Evolutionary conservation across 257 asterid genomes (phyloP).

Genomic region (Catharanthus roseus): DNA sequence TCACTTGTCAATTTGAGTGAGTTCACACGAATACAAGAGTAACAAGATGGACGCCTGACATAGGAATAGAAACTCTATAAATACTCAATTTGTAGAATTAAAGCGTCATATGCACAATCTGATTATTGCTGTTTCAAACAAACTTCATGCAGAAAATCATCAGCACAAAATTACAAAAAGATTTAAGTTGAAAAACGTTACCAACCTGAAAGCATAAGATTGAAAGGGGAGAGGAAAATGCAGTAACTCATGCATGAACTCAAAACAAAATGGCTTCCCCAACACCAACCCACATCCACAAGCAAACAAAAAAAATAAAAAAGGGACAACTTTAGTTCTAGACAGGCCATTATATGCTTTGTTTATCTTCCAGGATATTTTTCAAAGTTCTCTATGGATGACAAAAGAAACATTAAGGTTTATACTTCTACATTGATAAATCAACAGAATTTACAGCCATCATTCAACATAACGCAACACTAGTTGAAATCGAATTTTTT

Average conservation of each 20-base stretch:
- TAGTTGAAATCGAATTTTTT: background rate
- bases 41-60: constrained; percentile 81
- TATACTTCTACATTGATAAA: background rate
- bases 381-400: background rate
- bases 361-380: background rate
- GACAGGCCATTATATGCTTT: background rate
- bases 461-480: background rate
- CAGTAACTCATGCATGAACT: background rate
- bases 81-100: background rate
- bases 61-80: constrained; percentile 7
- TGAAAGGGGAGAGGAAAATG: background rate
- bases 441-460: background rate
- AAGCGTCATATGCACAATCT: background rate
- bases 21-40: constrained; percentile 92
- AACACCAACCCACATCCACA: background rate
- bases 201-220: background rate
- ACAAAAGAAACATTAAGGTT: background rate
- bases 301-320: background rate
- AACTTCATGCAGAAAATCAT: background rate
- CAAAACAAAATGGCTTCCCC: background rate
- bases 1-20: constrained; percentile 62
- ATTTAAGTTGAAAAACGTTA: background rate
- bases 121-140: background rate
- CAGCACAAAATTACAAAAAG: background rate
- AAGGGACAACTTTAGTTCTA: background rate